A percentile compares a stretch with the other conserved stretches of the same genome.
These are phyloP conservation scores for Sporothrix curviconia DNA, from an alignment of 2,329 filamentous ascomycete genomes.

Conservation along the genomic window DNA sequence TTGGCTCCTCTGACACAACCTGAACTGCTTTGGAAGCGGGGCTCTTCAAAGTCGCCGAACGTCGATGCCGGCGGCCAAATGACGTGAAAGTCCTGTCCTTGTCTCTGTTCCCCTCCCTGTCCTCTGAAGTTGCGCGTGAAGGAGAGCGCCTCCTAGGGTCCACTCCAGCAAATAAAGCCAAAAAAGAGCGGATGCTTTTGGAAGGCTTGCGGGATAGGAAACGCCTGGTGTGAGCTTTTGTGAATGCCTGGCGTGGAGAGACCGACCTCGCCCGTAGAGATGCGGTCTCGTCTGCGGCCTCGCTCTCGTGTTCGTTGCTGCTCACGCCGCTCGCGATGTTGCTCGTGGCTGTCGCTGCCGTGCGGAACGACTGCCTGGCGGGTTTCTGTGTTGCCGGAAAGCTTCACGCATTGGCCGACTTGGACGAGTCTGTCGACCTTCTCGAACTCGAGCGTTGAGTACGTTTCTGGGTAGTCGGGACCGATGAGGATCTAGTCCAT, in stretches of 20 bases:
- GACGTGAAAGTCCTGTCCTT: background rate
- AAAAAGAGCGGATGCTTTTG: background rate
- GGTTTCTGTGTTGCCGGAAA: background rate
- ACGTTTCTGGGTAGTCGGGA: background rate
- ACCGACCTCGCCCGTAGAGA: background rate
- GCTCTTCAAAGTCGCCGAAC: background rate
- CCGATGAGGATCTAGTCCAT: background rate
- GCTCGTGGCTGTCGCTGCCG: background rate
- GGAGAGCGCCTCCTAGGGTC: background rate
- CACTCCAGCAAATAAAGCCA: background rate
- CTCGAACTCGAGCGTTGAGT: background rate
- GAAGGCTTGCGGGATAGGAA: slow-evolving; percentile 2
- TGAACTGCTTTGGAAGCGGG: background rate
- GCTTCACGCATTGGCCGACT: background rate
- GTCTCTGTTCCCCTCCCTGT: background rate
- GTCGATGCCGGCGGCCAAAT: background rate
- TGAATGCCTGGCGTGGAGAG: background rate
- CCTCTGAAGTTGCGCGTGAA: background rate
- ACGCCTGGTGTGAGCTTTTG: background rate
- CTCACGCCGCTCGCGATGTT: slow-evolving; percentile 11
- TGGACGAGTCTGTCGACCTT: background rate
- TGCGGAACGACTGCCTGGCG: background rate
- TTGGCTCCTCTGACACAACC: background rate
- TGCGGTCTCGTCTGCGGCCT: background rate
- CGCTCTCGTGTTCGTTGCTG: background rate